Percentiles rank a stretch among this genome's conserved stretches.
Evolutionary conservation across 2,329 filamentous ascomycete genomes (phyloP).

Genomic region (Colletotrichum orbiculare): DNA sequence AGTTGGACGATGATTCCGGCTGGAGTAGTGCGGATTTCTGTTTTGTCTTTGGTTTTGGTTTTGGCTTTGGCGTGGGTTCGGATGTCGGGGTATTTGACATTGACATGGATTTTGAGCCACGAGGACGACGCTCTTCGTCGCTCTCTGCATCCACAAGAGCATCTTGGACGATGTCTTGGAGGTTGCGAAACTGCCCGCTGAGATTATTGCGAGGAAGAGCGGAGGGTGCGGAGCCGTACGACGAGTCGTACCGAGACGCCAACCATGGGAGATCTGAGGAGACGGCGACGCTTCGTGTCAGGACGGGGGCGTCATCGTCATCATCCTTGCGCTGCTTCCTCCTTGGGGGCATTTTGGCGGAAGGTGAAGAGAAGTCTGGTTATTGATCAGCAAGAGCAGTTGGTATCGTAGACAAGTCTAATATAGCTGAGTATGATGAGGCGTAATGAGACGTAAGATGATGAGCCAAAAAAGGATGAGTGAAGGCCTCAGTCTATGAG

Average conservation of each 20-base stretch:
- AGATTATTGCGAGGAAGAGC: slow-evolving; percentile 38
- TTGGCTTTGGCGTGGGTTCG: slow-evolving; percentile 2
- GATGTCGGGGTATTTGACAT: neutral
- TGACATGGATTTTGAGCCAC: neutral
- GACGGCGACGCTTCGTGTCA: slow-evolving; percentile 37
- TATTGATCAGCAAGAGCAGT: slow-evolving; percentile 3
- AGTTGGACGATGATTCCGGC: too few species aligned
- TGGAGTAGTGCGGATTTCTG: neutral
- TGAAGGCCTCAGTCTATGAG: neutral
- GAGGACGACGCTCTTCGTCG: slow-evolving; percentile 1
- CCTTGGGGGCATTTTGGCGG: slow-evolving; percentile 34
- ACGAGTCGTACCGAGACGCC: slow-evolving; percentile 38
- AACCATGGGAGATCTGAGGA: slow-evolving; percentile 38
- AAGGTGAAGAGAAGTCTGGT: slow-evolving; percentile 4
- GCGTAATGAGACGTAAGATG: neutral
- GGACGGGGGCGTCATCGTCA: slow-evolving; percentile 13
- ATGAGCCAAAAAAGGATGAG: slow-evolving; percentile 17
- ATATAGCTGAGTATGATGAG: slow-evolving; percentile 6
- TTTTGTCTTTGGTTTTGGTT: slow-evolving; percentile 2
- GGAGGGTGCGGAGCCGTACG: slow-evolving; percentile 40
- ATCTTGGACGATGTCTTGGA: slow-evolving; percentile 37
- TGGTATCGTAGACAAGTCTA: neutral
- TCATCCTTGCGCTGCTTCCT: slow-evolving; percentile 16
- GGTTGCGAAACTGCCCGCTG: slow-evolving; percentile 37
- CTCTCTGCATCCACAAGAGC: slow-evolving; percentile 32